Evolutionary conservation across 768 basidiomycete species (phyloP).

Genomic region (Pleurotus citrinopileatus): DNA sequence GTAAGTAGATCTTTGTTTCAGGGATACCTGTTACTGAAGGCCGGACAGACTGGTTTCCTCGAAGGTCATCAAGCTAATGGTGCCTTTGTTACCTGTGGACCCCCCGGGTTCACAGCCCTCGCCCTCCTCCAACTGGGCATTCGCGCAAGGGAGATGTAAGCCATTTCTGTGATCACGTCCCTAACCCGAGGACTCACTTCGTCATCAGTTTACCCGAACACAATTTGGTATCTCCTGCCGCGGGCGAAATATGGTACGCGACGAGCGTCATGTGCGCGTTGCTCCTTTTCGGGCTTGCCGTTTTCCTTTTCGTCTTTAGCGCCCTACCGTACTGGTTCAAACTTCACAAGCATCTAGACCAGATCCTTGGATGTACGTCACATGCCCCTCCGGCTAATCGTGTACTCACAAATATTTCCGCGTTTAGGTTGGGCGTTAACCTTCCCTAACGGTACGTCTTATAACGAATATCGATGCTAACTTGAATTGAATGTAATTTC

Average conservation of each 20-base stretch:
- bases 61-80: slow-evolving; percentile 47
- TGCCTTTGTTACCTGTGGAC: slow-evolving; percentile 46
- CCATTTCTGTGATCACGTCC: background rate
- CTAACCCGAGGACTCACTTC: background rate
- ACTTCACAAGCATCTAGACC: slow-evolving; percentile 39
- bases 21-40: background rate
- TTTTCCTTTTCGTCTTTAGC: slow-evolving; percentile 45
- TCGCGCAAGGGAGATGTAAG: slow-evolving; percentile 34
- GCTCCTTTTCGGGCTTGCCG: slow-evolving; percentile 42
- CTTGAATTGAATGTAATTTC: no score
- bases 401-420: slow-evolving; percentile 7
- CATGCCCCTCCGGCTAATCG: background rate
- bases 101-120: slow-evolving; percentile 48
- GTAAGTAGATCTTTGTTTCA: slow-evolving; percentile 17
- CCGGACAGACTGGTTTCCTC: slow-evolving; percentile 40
- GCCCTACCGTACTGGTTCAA: slow-evolving; percentile 48
- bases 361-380: slow-evolving; percentile 43
- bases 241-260: slow-evolving; percentile 46
- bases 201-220: slow-evolving; percentile 28
- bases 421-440: slow-evolving; percentile 41
- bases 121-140: slow-evolving; percentile 43
- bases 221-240: slow-evolving; percentile 30
- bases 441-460: slow-evolving; percentile 42
- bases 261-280: slow-evolving; percentile 34
- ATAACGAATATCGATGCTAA: no score